phyloP scores from a whole-genome alignment of 116 monocot species.

The Trichopus zeylanicus region DNA sequence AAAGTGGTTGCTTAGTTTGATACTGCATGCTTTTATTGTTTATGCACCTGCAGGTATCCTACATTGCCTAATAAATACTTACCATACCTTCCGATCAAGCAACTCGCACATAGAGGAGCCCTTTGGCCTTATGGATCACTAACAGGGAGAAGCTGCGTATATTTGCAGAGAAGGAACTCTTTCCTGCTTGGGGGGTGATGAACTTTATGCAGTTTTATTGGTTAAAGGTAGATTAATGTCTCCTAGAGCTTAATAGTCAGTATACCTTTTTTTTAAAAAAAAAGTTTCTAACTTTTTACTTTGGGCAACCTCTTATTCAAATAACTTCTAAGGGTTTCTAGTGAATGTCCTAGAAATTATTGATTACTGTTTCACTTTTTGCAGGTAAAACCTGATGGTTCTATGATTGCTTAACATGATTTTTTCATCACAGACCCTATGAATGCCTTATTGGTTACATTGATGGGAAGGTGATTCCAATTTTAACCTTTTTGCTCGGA shows the following conservation, averaged over 20 bases:
- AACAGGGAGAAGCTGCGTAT: slow-evolving; percentile 64
- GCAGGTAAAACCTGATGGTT: slow-evolving; percentile 83
- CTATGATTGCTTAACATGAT: slow-evolving; percentile 70
- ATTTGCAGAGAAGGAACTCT: slow-evolving; percentile 78
- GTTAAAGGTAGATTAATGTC: slow-evolving; percentile 62
- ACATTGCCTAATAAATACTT: slow-evolving; percentile 75
- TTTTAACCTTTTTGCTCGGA: not conserved
- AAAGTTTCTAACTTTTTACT: no score
- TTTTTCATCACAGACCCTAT: slow-evolving; percentile 97
- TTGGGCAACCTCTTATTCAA: no score
- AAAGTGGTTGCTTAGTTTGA: not conserved
- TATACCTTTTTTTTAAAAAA: no score
- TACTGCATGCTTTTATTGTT: not conserved
- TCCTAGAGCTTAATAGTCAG: no score
- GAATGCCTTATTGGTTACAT: slow-evolving; percentile 80
- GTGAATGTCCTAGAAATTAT: no score
- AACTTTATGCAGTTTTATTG: slow-evolving; percentile 52
- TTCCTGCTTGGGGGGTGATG: slow-evolving; percentile 82
- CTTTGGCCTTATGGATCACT: slow-evolving; percentile 85
- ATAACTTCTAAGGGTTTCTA: no score
- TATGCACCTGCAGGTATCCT: slow-evolving; percentile 69
- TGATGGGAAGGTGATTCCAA: slow-evolving; percentile 34
- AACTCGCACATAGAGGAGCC: slow-evolving; percentile 70
- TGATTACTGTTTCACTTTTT: no score
- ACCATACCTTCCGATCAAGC: slow-evolving; percentile 66